A percentile compares a stretch with the other conserved stretches of the same genome.
phyloP scores from a whole-genome alignment of 768 basidiomycete species.

The Tylopilus cervinicoccineus region DNA sequence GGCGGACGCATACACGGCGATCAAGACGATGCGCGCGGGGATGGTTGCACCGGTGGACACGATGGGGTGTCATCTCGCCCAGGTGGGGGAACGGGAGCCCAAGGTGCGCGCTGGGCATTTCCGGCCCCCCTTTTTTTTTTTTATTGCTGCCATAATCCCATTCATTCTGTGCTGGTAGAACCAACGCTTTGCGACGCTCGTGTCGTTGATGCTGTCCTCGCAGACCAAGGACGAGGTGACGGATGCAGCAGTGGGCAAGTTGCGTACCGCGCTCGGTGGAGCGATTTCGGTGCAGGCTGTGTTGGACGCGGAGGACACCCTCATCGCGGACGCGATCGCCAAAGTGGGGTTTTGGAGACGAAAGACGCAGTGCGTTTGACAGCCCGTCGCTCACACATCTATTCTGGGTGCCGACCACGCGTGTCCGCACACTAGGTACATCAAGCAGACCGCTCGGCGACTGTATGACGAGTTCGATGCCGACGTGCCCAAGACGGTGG shows the following conservation, averaged over 20 bases:
- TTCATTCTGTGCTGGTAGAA: constrained; percentile 36
- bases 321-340: constrained; percentile 71
- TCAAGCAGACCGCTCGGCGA: constrained; percentile 67
- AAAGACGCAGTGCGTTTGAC: constrained; percentile 61
- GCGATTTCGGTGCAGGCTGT: constrained; percentile 73
- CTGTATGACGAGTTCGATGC: constrained; percentile 70
- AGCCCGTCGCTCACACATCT: background rate
- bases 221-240: constrained; percentile 95
- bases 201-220: constrained; percentile 93
- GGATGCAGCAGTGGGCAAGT: constrained; percentile 69
- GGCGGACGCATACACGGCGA: constrained; percentile 65
- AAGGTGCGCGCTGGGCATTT: constrained; percentile 40
- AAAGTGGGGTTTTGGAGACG: constrained; percentile 93
- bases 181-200: constrained; percentile 75
- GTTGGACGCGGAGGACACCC: constrained; percentile 53
- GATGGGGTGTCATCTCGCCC: constrained; percentile 81
- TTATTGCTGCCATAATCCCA: background rate
- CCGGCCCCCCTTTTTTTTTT: background rate
- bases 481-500: constrained; percentile 86
- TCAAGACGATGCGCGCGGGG: constrained; percentile 70
- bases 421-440: constrained; percentile 45
- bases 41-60: constrained; percentile 87
- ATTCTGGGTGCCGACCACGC: background rate
- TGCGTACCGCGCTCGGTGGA: constrained; percentile 72
- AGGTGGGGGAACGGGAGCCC: constrained; percentile 58